These are phyloP conservation scores for Heliamphora pulchella DNA, from an alignment of 179 eudicot genomes.

Conservation along the genomic window DNA sequence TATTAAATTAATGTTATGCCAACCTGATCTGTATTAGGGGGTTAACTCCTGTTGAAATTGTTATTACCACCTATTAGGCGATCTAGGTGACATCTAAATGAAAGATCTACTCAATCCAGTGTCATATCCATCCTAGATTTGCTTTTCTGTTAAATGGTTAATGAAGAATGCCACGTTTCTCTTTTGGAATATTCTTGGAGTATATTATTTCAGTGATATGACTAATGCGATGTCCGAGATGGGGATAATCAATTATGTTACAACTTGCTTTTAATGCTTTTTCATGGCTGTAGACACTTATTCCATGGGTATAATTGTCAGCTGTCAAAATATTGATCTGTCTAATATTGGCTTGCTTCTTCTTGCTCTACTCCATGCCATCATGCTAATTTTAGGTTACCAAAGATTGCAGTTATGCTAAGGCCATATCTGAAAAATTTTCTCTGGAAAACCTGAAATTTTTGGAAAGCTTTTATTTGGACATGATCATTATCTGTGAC, in stretches of 20 bases:
- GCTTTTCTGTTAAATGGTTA: not conserved
- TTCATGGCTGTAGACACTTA: not conserved
- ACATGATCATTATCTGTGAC: too few relatives aligned
- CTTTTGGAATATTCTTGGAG: not conserved
- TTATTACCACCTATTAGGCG: not conserved
- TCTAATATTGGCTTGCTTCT: too few relatives aligned
- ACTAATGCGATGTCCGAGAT: not conserved
- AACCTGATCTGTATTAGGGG: not conserved
- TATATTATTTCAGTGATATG: not conserved
- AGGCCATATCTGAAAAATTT: too few relatives aligned
- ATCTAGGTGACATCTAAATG: not conserved
- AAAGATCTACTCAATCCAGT: not conserved
- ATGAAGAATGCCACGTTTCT: not conserved
- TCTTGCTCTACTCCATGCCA: too few relatives aligned
- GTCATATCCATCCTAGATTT: not conserved
- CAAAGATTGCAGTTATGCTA: too few relatives aligned
- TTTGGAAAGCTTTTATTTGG: too few relatives aligned
- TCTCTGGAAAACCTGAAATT: too few relatives aligned
- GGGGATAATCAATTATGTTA: not conserved
- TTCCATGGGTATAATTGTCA: too few relatives aligned
- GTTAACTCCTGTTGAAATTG: slow-evolving; percentile 7
- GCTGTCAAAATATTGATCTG: too few relatives aligned
- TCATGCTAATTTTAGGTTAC: too few relatives aligned
- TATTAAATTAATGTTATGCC: not conserved
- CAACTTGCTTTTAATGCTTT: not conserved